phyloP scores from a whole-genome alignment of 1,284 basidiomycete genomes.

The Butyriboletus appendiculatus region DNA sequence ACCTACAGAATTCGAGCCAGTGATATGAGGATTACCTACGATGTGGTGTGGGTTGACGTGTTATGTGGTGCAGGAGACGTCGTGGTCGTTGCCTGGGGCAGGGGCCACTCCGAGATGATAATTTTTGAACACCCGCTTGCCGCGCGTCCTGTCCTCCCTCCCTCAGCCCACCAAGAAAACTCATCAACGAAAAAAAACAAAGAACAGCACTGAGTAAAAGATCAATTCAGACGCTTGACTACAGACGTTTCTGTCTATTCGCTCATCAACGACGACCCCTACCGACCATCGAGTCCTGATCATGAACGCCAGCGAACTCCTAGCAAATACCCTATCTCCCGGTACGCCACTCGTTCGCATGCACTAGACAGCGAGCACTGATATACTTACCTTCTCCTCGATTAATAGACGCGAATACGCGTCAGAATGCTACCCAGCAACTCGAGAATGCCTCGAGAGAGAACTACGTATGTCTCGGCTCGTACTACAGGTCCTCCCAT shows the following conservation, averaged over 20 bases:
- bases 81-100: constrained; percentile 14
- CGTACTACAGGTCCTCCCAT: constrained; percentile 18
- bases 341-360: constrained; percentile 54
- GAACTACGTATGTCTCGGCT: constrained; percentile 69
- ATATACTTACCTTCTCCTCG: constrained; percentile 19
- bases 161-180: constrained; percentile 21
- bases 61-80: constrained; percentile 7
- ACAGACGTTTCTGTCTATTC: constrained; percentile 9
- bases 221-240: constrained; percentile 14
- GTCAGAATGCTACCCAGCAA: constrained; percentile 86
- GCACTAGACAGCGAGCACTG: constrained; percentile 22
- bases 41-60: constrained; percentile 21
- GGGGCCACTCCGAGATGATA: constrained; percentile 9
- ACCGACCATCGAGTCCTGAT: constrained; percentile 36
- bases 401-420: constrained; percentile 73
- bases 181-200: constrained; percentile 12
- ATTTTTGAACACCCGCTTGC: constrained; percentile 40
- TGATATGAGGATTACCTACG: constrained; percentile 17
- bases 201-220: constrained; percentile 7
- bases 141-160: constrained; percentile 28
- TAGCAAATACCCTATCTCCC: constrained; percentile 87
- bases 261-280: constrained; percentile 25
- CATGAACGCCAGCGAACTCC: constrained; percentile 90
- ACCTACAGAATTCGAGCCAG: constrained; percentile 15
- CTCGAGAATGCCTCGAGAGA: constrained; percentile 83